These are phyloP conservation scores for Gaeumannomyces sp. DNA, from an alignment of 2,329 filamentous ascomycete species.

Conservation along the genomic window DNA sequence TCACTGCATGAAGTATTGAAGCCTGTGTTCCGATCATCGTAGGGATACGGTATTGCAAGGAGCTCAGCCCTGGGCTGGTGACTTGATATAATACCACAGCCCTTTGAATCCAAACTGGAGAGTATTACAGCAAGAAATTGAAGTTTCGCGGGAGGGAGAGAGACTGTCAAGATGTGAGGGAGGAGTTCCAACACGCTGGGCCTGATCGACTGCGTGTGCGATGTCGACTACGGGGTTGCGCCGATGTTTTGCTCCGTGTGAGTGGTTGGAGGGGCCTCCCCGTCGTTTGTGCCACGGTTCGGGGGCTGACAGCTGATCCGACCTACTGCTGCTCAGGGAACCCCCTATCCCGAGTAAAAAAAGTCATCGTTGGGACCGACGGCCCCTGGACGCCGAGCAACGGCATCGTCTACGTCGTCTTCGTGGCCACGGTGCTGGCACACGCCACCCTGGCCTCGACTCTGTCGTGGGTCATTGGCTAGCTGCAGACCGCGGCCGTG, in stretches of 20 bases:
- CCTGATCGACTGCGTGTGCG: constrained; percentile 54
- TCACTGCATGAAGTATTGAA: too few relatives aligned
- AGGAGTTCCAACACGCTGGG: constrained; percentile 58
- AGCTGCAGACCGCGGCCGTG: constrained; percentile 50
- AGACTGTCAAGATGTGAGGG: too few relatives aligned
- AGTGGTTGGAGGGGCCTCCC: constrained; percentile 5
- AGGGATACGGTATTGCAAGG: too few relatives aligned
- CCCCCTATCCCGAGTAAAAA: constrained; percentile 8
- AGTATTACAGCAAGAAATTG: too few relatives aligned
- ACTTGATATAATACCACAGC: too few relatives aligned
- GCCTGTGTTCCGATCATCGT: too few relatives aligned
- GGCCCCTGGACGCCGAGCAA: constrained; percentile 50
- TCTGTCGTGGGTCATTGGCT: constrained; percentile 50
- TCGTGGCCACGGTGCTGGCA: constrained; percentile 44
- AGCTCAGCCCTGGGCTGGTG: too few relatives aligned
- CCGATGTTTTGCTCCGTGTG: constrained; percentile 52
- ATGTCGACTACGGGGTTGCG: constrained; percentile 51
- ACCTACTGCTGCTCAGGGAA: too few relatives aligned
- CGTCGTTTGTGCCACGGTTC: not conserved
- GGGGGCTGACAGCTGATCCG: not conserved
- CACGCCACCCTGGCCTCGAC: constrained; percentile 49
- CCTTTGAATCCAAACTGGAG: too few relatives aligned
- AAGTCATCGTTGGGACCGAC: constrained; percentile 45
- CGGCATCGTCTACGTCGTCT: constrained; percentile 51
- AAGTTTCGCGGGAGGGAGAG: too few relatives aligned